Evolutionary conservation across 495 filamentous ascomycete genomes (phyloP), one percentile per base, ranked within the genome.

Genomic region (Penicillium parvum): DNA sequence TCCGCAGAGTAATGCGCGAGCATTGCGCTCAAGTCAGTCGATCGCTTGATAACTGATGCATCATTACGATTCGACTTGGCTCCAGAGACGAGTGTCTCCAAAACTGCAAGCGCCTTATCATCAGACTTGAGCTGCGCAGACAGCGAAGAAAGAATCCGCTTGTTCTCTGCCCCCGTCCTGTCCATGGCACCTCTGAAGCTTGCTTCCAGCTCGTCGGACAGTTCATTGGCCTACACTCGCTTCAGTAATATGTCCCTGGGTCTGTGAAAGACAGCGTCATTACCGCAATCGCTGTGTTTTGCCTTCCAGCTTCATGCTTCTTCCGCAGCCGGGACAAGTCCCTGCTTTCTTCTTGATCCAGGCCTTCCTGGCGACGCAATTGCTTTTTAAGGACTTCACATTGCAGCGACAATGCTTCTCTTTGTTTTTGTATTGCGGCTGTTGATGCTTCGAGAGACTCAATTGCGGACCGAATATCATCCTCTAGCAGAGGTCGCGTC

Each of bases 401-500:
- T 50, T 70, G 69, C 2, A 40, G 37, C 7, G 49, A 58, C 3
- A 72, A 21, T 0, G 51, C 55, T 22, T 58, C 48, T 1, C 60
- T 63, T 29, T 73, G 66, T 47, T 57, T 62, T 30, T 62, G 46
- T 21, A 66, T 64, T 2, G 56, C 47, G 15, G 46, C 54, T 1
- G 69, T 71, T 5, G 69, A 70, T 14, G 58, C 48, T 21, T 68
- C 57, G 16, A 73, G 52, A 14, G 48, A 57, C 25, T 60, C 47
- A 30, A 68, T 71, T n/a, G 68, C 55, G 27, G 40, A 49, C 29
- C 53, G 65, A 26, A 73, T 58, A 10, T 71, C 68, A 12, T 59
- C 59, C 30, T 73, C 69, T 3, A 63, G 52, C 19, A 73, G 50
- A 19, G 66, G 65, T 49, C 62, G 66, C 5, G 55, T 66, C 37